Base-by-base conservation (phyloP, 2,329 filamentous ascomycete genomes). In the Trichoderma koningii region DNA sequence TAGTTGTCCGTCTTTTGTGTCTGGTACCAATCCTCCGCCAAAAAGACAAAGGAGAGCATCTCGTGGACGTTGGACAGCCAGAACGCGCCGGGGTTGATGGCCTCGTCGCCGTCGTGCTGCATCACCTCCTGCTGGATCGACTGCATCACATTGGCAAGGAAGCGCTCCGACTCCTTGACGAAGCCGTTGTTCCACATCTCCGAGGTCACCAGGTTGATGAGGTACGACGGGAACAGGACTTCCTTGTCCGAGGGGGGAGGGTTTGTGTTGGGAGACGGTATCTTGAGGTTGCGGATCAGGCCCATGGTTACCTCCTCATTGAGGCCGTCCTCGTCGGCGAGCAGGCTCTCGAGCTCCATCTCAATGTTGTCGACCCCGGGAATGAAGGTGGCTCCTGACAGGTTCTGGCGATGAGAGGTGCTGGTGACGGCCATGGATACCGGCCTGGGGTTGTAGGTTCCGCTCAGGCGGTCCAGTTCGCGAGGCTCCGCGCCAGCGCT, bases 131-230 rank as follows among this genome's bases (percentile, higher is more conserved):
- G 93, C 77, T 99, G 95, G 73, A 99, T 98, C 7, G 93, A 97
- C 79, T 98, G 95, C 95, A 99, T 99, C 69, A 99, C 95, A 73
- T 98, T 99, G 74, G 95, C 95, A 68, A 99, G 84, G 86, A 99
- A 99, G 63, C 94, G 91, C 80, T 99, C 95, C 4, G 95, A 98
- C 79, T 99, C 95, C 82, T 99, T 99, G 72, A 99, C 95, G 75
- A 97, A 99, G 53, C 95, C 95, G 73, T 99, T 99, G 82, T 99
- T 99, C 95, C 95, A 99, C 95, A 99, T 99, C 81, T 99, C 95
- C 17, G 93, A 98, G 14, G 95, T 99, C 69, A 99, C 95, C 67
- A 99, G 85, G 78, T 99, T 99, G 83, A 99, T 99, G 72, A 99
- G 88, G 77, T 98, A 99, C 10, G 95, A 94, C 41, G 95, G 95